phyloP scores from a whole-genome alignment of 2,329 filamentous ascomycete genomes.

The Penicillium sp. region DNA sequence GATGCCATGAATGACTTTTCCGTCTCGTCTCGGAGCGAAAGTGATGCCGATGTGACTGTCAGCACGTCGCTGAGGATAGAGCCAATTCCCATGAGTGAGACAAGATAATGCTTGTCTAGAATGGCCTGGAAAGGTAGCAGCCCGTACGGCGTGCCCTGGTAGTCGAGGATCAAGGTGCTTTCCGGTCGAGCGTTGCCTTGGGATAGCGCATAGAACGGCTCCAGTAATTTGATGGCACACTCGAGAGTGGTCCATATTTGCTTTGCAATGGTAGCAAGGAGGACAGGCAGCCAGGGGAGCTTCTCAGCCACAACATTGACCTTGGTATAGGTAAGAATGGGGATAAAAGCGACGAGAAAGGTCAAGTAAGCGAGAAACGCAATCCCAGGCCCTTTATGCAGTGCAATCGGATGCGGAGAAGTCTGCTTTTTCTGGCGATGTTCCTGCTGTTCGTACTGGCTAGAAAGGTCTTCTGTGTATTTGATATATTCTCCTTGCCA shows the following conservation, averaged over 20 bases:
- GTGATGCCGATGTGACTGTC: conserved; percentile 46
- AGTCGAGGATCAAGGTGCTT: conserved; percentile 47
- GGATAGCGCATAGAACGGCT: conserved; percentile 47
- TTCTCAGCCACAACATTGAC: conserved; percentile 37
- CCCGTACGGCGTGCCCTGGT: conserved; percentile 46
- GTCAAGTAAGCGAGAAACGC: conserved; percentile 40
- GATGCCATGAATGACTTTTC: conserved; percentile 63
- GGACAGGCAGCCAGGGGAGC: conserved; percentile 44
- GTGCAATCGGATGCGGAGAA: conserved; percentile 44
- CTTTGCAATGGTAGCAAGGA: conserved; percentile 44
- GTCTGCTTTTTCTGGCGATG: conserved; percentile 19
- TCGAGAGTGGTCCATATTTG: conserved; percentile 47
- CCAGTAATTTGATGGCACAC: conserved; percentile 45
- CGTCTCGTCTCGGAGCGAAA: conserved; percentile 45
- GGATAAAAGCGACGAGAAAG: conserved; percentile 36
- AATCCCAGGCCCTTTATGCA: conserved; percentile 36
- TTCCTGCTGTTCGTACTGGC: conserved; percentile 26
- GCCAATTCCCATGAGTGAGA: conserved; percentile 43
- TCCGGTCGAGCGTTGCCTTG: conserved; percentile 41
- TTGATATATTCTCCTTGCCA: conserved; percentile 49
- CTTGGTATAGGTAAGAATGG: conserved; percentile 40
- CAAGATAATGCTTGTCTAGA: conserved; percentile 42
- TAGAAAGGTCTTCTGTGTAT: conserved; percentile 1
- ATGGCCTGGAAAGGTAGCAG: conserved; percentile 42
- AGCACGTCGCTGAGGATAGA: conserved; percentile 45